Base-by-base conservation (phyloP, 352 stramenopile genomes). In the Lagenidium sp. region DNA sequence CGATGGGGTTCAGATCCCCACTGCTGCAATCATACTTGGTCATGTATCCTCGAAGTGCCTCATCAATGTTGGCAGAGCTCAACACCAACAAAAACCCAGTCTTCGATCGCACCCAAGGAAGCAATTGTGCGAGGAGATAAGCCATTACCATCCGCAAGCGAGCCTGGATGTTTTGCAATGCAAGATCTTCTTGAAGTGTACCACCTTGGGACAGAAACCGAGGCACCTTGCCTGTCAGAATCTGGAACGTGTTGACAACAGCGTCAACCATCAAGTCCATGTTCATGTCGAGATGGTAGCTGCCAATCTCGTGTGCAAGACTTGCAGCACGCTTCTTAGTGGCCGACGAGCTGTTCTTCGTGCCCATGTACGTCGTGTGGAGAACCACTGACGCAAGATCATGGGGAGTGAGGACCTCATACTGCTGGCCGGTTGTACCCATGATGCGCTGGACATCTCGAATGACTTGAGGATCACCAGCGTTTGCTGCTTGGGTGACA, bases 1-100 rank as follows among this genome's bases (percentile, higher is more conserved):
- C 96, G 55, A 99, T 99, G 2, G 96, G 96, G 65, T 99, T 99
- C 40, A 99, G 57, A 60, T 99, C 96, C 11, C 95, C 96, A 44
- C 82, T 97, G 52, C 87, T 98, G 68, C 96, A 99, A 74, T 99
- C 96, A 53, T 99, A 99, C 68, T 99, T 99, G 35, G 96, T 99
- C 91, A 99, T 97, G 74, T 99, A 99, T 22, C 96, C 96, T 41
- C 96, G 87, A 34, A 99, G 71, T 0, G 89, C 90, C 69, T 99
- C 96, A 53, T 99, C 96, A 1, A 99, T 96, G 63, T 99, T 99
- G 29, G 89, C 95, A 25, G 86, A 98, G 42, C 95, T 97, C 18
- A 99, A 71, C 24, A 99, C 96, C 6, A 99, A 80, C n/a, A 99
- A 55, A 50, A 98, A 99, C 29, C 96, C 95, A 11, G 46, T 68